Evolutionary conservation across 78 protist genomes (phyloP).

Genomic region (Dictyostelium capitatum): DNA sequence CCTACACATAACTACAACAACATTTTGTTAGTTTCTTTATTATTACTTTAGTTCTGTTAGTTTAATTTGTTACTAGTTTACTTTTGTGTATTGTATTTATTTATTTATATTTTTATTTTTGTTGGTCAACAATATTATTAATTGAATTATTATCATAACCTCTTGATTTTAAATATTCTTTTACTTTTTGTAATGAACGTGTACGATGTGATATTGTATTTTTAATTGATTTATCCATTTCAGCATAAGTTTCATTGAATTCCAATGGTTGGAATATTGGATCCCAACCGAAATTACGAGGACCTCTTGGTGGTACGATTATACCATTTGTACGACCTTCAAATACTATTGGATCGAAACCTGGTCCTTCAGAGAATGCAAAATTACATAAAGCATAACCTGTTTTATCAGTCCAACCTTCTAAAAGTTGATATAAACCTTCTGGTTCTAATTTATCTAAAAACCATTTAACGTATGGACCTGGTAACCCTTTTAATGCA

Average conservation of each 20-base stretch:
- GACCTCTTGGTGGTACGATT: constrained; percentile 95
- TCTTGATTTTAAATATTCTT: constrained; percentile 8
- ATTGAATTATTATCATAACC: constrained; percentile 8
- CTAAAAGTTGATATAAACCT: constrained; percentile 94
- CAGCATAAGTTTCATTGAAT: constrained; percentile 90
- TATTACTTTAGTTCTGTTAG: no score
- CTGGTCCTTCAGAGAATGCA: constrained; percentile 91
- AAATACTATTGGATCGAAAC: constrained; percentile 86
- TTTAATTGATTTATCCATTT: constrained; percentile 91
- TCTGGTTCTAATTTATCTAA: constrained; percentile 94
- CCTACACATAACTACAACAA: no score
- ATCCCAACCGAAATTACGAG: constrained; percentile 94
- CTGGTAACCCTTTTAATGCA: constrained; percentile 97
- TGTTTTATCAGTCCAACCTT: constrained; percentile 92
- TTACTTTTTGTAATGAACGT: constrained; percentile 84
- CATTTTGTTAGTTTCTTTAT: no score
- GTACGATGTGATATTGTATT: constrained; percentile 95
- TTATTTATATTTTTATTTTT: no score
- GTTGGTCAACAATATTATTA: no score
- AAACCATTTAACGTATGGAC: constrained; percentile 97
- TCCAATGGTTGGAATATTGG: constrained; percentile 95
- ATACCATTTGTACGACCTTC: constrained; percentile 89
- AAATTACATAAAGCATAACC: constrained; percentile 97
- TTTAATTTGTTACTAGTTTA: no score
- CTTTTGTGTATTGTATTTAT: no score